These are phyloP conservation scores for Amauroascus verrucosus DNA, from an alignment of 2,329 filamentous ascomycete genomes.

Conservation along the genomic window DNA sequence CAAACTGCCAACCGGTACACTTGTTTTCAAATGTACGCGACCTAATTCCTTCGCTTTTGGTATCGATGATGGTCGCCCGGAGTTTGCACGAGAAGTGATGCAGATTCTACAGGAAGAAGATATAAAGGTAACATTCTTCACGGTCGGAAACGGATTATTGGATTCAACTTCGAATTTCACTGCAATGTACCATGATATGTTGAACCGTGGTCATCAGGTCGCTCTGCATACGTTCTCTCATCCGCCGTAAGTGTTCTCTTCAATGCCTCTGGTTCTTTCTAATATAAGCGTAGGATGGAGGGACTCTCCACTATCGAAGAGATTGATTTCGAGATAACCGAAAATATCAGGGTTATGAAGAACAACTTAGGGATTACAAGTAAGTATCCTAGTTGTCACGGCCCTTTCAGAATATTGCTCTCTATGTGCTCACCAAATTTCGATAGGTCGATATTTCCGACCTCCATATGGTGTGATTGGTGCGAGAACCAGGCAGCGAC, in stretches of 20 bases:
- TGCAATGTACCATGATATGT: conserved; percentile 54
- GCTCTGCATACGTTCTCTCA: conserved; percentile 60
- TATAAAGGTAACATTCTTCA: conserved; percentile 62
- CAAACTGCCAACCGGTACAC: conserved; percentile 51
- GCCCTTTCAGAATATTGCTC: neutral
- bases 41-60: conserved; percentile 63
- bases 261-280: neutral
- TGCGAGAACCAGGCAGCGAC: conserved; percentile 53
- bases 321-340: conserved; percentile 32
- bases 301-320: conserved; percentile 23
- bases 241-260: conserved; percentile 39
- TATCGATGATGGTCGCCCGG: conserved; percentile 58
- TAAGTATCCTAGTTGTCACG: conserved; percentile 16
- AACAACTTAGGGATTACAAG: conserved; percentile 27
- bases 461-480: conserved; percentile 60
- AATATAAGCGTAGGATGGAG: conserved; percentile 27
- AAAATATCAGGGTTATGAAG: conserved; percentile 26
- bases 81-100: conserved; percentile 51
- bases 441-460: conserved; percentile 50
- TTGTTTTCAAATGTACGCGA: conserved; percentile 55
- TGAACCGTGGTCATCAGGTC: conserved; percentile 54
- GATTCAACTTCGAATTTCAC: conserved; percentile 52
- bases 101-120: conserved; percentile 50
- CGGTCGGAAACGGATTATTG: conserved; percentile 53
- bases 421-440: conserved; percentile 12